Evolutionary conservation across 2,329 filamentous ascomycete genomes (phyloP).

Genomic region (Pestalotiopsis sp.): DNA sequence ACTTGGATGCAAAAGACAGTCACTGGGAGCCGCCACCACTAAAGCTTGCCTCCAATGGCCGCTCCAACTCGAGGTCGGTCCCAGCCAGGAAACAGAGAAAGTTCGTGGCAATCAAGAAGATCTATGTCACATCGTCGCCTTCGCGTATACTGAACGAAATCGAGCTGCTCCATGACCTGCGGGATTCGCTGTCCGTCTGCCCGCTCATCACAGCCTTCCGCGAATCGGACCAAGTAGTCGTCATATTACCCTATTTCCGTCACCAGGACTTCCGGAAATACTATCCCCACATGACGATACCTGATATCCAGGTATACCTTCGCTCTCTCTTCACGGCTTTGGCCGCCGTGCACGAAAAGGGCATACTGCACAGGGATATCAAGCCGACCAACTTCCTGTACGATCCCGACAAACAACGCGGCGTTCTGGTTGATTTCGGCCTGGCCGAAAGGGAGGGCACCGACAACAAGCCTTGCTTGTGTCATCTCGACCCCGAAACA

Average conservation of each 20-base stretch:
- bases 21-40: slow-evolving; percentile 69
- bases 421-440: slow-evolving; percentile 98
- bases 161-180: slow-evolving; percentile 85
- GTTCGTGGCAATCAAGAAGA: slow-evolving; percentile 98
- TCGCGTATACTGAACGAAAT: slow-evolving; percentile 94
- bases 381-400: slow-evolving; percentile 98
- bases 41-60: slow-evolving; percentile 48
- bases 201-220: slow-evolving; percentile 97
- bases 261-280: slow-evolving; percentile 95
- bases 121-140: slow-evolving; percentile 96
- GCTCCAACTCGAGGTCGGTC: slow-evolving; percentile 35
- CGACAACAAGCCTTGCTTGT: slow-evolving; percentile 80
- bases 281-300: slow-evolving; percentile 84
- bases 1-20: slow-evolving; percentile 65
- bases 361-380: slow-evolving; percentile 92
- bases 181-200: slow-evolving; percentile 81
- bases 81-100: slow-evolving; percentile 50
- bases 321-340: slow-evolving; percentile 85
- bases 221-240: slow-evolving; percentile 89
- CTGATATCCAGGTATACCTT: slow-evolving; percentile 88
- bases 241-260: slow-evolving; percentile 91
- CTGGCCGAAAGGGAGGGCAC: slow-evolving; percentile 82
- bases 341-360: slow-evolving; percentile 75
- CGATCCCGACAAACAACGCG: slow-evolving; percentile 74
- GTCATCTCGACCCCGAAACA: slow-evolving; percentile 63